Evolutionary conservation across 345 rosid species (phyloP).

Genomic region (Theobroma cacao): DNA sequence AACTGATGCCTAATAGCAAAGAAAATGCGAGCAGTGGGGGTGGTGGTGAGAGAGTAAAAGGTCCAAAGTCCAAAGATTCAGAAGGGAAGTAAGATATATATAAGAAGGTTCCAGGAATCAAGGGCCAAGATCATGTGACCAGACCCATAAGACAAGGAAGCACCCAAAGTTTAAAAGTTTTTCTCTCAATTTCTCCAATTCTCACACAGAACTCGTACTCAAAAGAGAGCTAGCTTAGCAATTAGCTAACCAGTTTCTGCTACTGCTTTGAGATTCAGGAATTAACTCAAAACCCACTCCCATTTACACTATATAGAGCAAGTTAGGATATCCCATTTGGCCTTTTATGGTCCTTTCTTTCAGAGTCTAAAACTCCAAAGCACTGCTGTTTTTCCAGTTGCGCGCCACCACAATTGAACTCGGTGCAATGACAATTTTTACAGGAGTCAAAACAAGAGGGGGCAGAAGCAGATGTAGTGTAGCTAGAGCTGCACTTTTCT

Average conservation of each 20-base stretch:
- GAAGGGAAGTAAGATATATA: slow-evolving; percentile 37
- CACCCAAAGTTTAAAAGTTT: background rate
- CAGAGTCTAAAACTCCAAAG: background rate
- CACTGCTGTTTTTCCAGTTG: background rate
- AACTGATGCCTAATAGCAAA: slow-evolving; percentile 19
- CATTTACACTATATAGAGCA: background rate
- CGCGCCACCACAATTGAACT: background rate
- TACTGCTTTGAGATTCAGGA: background rate
- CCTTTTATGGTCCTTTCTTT: background rate
- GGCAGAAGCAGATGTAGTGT: slow-evolving; percentile 17
- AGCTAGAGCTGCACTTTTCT: slow-evolving; percentile 28
- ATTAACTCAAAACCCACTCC: background rate
- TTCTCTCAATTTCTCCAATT: slow-evolving; percentile 7
- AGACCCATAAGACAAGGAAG: slow-evolving; percentile 46
- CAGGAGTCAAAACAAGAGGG: slow-evolving; percentile 17
- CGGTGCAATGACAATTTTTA: slow-evolving; percentile 35
- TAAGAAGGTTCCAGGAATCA: slow-evolving; percentile 94
- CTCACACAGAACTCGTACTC: background rate
- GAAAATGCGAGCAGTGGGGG: slow-evolving; percentile 22
- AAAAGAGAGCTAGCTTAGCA: background rate
- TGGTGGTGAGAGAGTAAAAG: slow-evolving; percentile 24
- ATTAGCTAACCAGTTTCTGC: slow-evolving; percentile 20
- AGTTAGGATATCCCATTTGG: slow-evolving; percentile 3
- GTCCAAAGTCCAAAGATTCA: slow-evolving; percentile 32
- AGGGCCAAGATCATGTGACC: slow-evolving; percentile 73